A percentile compares a stretch with the other conserved stretches of the same genome.
phyloP scores from a whole-genome alignment of 176 grass and related monocot genomes.

The Avena sativa region DNA sequence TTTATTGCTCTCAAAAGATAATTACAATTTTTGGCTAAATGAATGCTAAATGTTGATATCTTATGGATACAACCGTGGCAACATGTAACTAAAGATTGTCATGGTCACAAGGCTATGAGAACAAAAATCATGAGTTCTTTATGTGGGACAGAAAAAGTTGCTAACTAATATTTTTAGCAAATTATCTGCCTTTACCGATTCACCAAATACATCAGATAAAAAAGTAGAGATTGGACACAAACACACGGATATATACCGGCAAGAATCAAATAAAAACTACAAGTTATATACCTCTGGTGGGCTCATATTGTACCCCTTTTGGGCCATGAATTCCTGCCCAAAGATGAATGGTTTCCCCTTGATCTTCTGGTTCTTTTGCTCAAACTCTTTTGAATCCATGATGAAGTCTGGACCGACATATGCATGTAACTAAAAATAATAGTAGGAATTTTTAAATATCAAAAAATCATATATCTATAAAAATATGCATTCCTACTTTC shows the following conservation, averaged over 20 bases:
- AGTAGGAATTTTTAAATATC: no score
- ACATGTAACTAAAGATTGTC: not conserved
- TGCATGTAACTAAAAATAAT: not conserved
- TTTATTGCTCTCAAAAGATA: no score
- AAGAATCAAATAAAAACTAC: not conserved
- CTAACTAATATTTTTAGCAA: not conserved
- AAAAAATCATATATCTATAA: no score
- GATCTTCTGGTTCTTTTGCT: slow-evolving; percentile 32
- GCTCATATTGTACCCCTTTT: slow-evolving; percentile 35
- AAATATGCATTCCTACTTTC: no score
- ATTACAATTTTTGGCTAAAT: not conserved
- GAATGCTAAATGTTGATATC: not conserved
- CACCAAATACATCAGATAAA: not conserved
- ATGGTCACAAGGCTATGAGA: not conserved
- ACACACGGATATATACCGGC: not conserved
- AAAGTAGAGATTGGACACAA: not conserved
- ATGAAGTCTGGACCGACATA: slow-evolving; percentile 17
- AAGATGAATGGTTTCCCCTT: slow-evolving; percentile 33
- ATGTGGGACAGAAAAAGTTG: not conserved
- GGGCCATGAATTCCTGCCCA: slow-evolving; percentile 1
- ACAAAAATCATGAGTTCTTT: not conserved
- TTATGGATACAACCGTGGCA: not conserved
- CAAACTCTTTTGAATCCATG: slow-evolving; percentile 26
- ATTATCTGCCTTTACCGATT: not conserved
- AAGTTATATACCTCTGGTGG: slow-evolving; percentile 3